Percentiles rank a stretch among this genome's conserved stretches.
phyloP scores from a whole-genome alignment of 2,329 filamentous ascomycete genomes.

The Endoconidiophora polonica region DNA sequence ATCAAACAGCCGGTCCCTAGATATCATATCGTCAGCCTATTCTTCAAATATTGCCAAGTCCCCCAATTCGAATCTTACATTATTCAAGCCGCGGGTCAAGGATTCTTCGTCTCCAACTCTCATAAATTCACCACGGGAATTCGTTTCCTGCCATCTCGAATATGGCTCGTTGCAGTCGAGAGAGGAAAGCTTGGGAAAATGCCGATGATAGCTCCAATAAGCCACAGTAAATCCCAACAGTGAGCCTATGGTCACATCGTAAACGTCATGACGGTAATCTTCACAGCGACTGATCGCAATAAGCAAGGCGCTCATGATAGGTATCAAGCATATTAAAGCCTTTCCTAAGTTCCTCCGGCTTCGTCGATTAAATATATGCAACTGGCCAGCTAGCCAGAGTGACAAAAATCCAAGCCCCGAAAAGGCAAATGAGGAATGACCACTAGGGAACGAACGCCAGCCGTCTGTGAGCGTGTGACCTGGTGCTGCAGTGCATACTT shows the following conservation, averaged over 20 bases:
- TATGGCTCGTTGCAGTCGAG: conserved; percentile 40
- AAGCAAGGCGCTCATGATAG: conserved; percentile 45
- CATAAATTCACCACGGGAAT: conserved; percentile 21
- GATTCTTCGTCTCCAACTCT: conserved; percentile 36
- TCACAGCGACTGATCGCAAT: conserved; percentile 54
- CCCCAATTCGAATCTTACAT: conserved; percentile 25
- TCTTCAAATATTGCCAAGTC: not conserved
- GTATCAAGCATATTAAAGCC: conserved; percentile 39
- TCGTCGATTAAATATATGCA: conserved; percentile 34
- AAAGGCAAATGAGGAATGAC: conserved; percentile 67
- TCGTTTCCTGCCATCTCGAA: conserved; percentile 27
- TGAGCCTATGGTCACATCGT: conserved; percentile 47
- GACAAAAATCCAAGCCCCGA: conserved; percentile 60
- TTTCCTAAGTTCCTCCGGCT: conserved; percentile 36
- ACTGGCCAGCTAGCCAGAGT: conserved; percentile 51
- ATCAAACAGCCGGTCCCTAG: not conserved
- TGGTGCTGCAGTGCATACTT: conserved; percentile 56
- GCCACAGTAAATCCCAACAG: conserved; percentile 42
- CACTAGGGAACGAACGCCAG: conserved; percentile 69
- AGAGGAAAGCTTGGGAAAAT: conserved; percentile 41
- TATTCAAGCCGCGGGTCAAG: conserved; percentile 15
- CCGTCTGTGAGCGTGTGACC: conserved; percentile 61
- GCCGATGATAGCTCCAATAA: conserved; percentile 49
- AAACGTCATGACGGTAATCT: conserved; percentile 56
- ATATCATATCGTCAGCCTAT: not conserved